These are phyloP conservation scores for Trametes cubensis DNA, from an alignment of 768 basidiomycete species.

Conservation along the genomic window DNA sequence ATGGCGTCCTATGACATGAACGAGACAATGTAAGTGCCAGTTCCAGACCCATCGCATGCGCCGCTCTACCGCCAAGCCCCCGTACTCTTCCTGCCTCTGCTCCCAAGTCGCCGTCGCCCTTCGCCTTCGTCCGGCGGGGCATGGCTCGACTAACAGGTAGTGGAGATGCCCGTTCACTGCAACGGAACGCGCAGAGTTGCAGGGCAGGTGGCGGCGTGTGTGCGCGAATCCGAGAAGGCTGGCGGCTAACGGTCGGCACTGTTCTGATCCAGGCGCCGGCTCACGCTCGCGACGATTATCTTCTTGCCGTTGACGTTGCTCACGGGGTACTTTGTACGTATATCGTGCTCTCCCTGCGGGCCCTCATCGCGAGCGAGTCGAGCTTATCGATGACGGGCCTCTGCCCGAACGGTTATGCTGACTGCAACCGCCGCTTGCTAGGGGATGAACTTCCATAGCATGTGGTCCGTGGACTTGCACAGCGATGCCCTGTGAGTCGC, in stretches of 20 bases:
- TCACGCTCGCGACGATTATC: slow-evolving; percentile 71
- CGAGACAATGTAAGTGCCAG: slow-evolving; percentile 59
- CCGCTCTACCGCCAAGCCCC: not conserved
- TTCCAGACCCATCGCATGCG: not conserved
- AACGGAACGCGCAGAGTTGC: not conserved
- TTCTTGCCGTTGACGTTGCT: slow-evolving; percentile 71
- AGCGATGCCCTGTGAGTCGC: slow-evolving; percentile 50
- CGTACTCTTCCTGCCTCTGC: not conserved
- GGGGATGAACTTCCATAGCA: slow-evolving; percentile 67
- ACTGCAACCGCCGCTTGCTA: slow-evolving; percentile 28
- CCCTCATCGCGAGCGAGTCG: not conserved
- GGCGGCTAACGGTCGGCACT: slow-evolving; percentile 8
- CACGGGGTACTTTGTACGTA: slow-evolving; percentile 70
- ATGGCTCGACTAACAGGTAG: not conserved
- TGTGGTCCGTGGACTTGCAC: slow-evolving; percentile 51
- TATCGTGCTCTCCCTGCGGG: not conserved
- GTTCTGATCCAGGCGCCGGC: slow-evolving; percentile 51
- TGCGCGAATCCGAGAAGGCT: not conserved
- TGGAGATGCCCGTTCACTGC: slow-evolving; percentile 6
- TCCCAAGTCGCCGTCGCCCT: not conserved
- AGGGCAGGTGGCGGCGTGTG: not conserved
- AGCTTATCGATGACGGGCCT: slow-evolving; percentile 27
- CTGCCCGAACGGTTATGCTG: not conserved
- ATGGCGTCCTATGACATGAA: slow-evolving; percentile 78
- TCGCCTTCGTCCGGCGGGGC: not conserved